Base-by-base conservation (phyloP, 1,284 basidiomycete species). In the Ustilago bromivora region DNA sequence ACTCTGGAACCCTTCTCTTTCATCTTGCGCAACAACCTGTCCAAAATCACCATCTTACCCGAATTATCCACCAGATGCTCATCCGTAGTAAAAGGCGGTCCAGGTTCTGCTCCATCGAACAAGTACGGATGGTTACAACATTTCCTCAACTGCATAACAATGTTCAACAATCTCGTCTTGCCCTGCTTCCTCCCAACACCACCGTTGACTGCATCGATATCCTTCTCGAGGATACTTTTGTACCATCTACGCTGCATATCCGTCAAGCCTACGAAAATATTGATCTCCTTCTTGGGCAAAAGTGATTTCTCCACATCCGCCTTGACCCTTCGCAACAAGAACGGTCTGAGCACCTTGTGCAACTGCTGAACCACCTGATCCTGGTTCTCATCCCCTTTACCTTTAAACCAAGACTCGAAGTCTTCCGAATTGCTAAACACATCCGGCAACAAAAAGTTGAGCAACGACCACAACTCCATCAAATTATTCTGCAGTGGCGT, bases 201-300 rank as follows among this genome's bases (percentile, higher is more conserved):
- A 61, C 83, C 84, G 84, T 98, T 99, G 62, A 99, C 97, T 11
- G 96, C 96, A 84, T 99, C 97, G 66, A 99, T 98, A 87, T 99
- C 97, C 88, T 99, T 98, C 88, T 99, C 95, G 63, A 99, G 88
- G 5, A 99, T 93, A 47, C 78, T 79, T 74, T 84, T 85, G 81
- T 86, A 86, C 97, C 96, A 99, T 86, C 95, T 98, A 53, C 95
- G 89, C 87, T 99, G 97, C 95, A 99, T 96, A 38, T 98, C 96
- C 2, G 95, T 94, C 78, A 99, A 90, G 63, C 96, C 96, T 67
- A 99, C 94, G 78, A 99, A 99, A 65, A 99, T 94, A 85, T 99
- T 99, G 87, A 99, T 95, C 86, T 99, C 97, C 89, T 99, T 99
- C 88, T 99, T 98, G 2, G 97, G 96, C 72, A 99, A 87, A 36